Evolutionary conservation across 192 early-diverging fungal species (phyloP), one percentile per base, ranked within the genome.

Genomic region (Coemansia sp.): DNA sequence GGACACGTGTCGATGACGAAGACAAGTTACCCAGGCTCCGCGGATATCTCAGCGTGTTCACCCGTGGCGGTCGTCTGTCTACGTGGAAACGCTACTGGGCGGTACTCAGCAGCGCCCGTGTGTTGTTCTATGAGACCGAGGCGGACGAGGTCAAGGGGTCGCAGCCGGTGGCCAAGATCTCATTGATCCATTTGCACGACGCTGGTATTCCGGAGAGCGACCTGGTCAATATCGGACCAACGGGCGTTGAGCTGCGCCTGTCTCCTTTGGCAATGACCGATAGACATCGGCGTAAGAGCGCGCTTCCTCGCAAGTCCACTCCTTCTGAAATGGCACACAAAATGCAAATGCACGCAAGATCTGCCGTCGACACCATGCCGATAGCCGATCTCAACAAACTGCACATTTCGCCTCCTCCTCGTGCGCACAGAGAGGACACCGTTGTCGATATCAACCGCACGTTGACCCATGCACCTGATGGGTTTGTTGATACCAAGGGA

Each of bases 11-110:
- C 7, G 75, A 81, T 48, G 72, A 70, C 51, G 70, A 72, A 15
- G 75, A 75, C 61, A 63, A 61, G 51, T 54, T 54, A 28, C 62
- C 74, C 8, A 37, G 74, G 8, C 68, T 79, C 60, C 74, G 76
- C 64, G 75, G 85, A 28, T 61, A 72, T 22, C 65, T 86, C 48
- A 77, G 71, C 65, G 71, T 86, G 48, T 83, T 86, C 22, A 79
- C 81, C 1, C 76, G 85, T 22, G 70, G 74, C 41, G 79, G 85
- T 5, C 76, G 73, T 17, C 69, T 76, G 18, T 83, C 85, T 3
- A 75, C 78, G 22, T 86, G 85, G 85, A 76, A 77, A 58, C 66
- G 85, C 17, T 86, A 79, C 74, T 86, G 80, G 77, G 78, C 69
- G 0, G 81, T 80, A 37, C 70, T 86, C 22, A 75, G 76, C 71